Base-by-base conservation (phyloP, 2,329 filamentous ascomycete species). In the Penicillium sumatraense region DNA sequence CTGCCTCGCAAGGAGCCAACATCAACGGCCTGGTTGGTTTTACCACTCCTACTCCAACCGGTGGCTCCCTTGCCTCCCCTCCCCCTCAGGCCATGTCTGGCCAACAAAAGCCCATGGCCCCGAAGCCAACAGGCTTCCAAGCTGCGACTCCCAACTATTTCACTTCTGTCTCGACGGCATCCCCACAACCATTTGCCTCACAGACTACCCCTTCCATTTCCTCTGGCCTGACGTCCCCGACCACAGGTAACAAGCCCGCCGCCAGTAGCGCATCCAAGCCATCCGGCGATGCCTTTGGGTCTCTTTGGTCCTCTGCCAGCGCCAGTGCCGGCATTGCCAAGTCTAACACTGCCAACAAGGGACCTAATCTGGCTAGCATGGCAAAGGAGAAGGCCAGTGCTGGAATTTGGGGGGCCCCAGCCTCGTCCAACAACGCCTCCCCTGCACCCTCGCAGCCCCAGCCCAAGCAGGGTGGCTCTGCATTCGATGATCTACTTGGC, bases 371-470 rank as follows among this genome's bases (percentile, higher is more conserved):
- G 77, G 93, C 92, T 26, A 93, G 96, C 73, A 86, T 99, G 75
- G 93, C 93, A n/a, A 97, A 97, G 81, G 92, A 97, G 77, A 97
- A 98, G 83, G 95, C 92, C 55, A 92, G 88, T 66, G 92, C 93
- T 14, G 92, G 93, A 7, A 91, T 99, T 60, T 99, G 96, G 92
- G 95, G 93, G 16, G 84, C 90, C 0, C 82, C 89, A 14, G 81
- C 86, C 77, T 75, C 68, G 74, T 82, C 68, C 76, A 81, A 66
- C 83, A 80, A 57, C 74, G 80, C 56, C 78, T 84, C 66, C 68
- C 78, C 62, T 74, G 78, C 44, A 71, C 80, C 45, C 65, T 81
- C 52, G 76, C 81, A 68, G 46, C 55, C 64, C n/a, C 62, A 68
- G 47, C 60, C 60, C 52, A 67, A 62, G 58, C 69, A 72, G 53